Base-by-base conservation (phyloP, 768 basidiomycete genomes). In the Xerocomus potaroensis region DNA sequence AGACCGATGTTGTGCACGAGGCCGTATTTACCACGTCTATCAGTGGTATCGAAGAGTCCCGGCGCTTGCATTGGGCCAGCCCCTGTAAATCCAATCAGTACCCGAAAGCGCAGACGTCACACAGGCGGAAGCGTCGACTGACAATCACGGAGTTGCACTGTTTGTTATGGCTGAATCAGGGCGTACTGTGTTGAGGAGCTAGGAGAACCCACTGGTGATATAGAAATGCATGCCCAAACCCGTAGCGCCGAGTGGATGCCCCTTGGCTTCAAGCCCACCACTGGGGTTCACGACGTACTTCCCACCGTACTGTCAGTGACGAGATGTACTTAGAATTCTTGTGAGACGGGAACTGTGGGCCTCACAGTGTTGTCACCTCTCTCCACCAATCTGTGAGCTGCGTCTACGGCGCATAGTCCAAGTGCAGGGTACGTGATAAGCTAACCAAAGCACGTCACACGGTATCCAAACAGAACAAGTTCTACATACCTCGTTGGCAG, bases 161-260 rank as follows among this genome's bases (percentile, higher is more conserved):
- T 37, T 18, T 26, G 31, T 43, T 42, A 41, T 10, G 37, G 27
- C 27, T 38, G 11, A 38, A 39, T 53, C 21, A 36, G 49, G 21
- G 18, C 29, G 44, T 3, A 19, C 15, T 40, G 23, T 21, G 23
- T 19, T 12, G 7, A 36, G 16, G 18, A 36, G 41, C 14, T 4
- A 3, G 10, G 23, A 41, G 24, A 15, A 65, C 82, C 34, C 58
- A 85, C 85, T 88, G 56, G 82, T 78, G 51, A 90, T 85, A 58
- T 87, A 90, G 66, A 89, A 89, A 61, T 91, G 87, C 88, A 90
- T 90, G 22, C 84, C 87, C 12, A 91, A 68, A 2, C 88, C 88
- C 15, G 85, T 89, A 1, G 88, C 87, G 31, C 88, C 87, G 16
- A 91, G 74, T 3, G 90, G 89, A 59, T 91, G 87, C 3, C 90